Percentiles rank a stretch among this genome's conserved stretches.
Conservation (phyloP, 1,139 yeast species). For the Nakaseomyces uthaithaninus region DNA sequence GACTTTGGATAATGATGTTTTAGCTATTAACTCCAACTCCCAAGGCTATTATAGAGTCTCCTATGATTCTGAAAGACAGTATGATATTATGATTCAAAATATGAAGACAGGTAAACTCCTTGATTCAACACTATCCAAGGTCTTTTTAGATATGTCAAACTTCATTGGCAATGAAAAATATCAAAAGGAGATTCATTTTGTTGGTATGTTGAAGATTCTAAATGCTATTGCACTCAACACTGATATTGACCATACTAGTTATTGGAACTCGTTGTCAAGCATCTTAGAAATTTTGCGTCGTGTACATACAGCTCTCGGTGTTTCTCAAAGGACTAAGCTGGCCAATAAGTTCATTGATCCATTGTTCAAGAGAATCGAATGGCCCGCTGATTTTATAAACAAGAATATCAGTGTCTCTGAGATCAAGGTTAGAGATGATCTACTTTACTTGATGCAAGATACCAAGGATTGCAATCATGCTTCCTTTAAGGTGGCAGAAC, state of each 20-base stretch:
- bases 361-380: slow-evolving; percentile 16
- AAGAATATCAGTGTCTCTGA: background rate
- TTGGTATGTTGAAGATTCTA: slow-evolving; percentile 23
- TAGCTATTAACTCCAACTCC: slow-evolving; percentile 40
- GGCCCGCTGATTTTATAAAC: slow-evolving; percentile 11
- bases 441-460: slow-evolving; percentile 1
- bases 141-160: slow-evolving; percentile 30
- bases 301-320: slow-evolving; percentile 11
- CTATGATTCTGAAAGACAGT: slow-evolving; percentile 27
- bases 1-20: slow-evolving; percentile 27
- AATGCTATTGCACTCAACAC: slow-evolving; percentile 15
- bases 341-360: slow-evolving; percentile 33
- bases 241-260: slow-evolving; percentile 17
- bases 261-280: slow-evolving; percentile 22
- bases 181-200: slow-evolving; percentile 24
- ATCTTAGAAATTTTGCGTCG: slow-evolving; percentile 22
- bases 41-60: slow-evolving; percentile 42
- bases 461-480: slow-evolving; percentile 18
- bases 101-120: slow-evolving; percentile 25
- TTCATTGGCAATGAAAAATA: slow-evolving; percentile 27
- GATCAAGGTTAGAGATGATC: slow-evolving; percentile 7
- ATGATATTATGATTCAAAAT: slow-evolving; percentile 28
- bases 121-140: slow-evolving; percentile 24
- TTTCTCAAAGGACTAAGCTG: slow-evolving; percentile 1
- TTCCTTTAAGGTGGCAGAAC: slow-evolving; percentile 34